These are phyloP conservation scores for Picea abies DNA, from an alignment of 83 land plant genomes.

Conservation along the genomic window DNA sequence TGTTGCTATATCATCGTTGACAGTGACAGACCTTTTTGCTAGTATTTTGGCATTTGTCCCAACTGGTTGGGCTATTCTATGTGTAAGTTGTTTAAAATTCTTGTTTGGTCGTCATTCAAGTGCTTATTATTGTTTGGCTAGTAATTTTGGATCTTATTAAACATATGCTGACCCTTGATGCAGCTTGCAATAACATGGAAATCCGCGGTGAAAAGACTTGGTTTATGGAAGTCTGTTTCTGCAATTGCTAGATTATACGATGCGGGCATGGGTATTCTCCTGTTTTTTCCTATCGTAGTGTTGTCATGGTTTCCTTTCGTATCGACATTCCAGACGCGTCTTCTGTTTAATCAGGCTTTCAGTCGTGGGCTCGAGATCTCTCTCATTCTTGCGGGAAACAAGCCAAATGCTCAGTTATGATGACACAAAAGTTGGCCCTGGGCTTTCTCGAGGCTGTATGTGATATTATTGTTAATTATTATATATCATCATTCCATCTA, in stretches of 20 bases:
- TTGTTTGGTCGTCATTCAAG: background rate
- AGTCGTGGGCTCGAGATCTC: constrained; percentile 98
- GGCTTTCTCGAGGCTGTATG: too few relatives aligned
- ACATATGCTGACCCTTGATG: background rate
- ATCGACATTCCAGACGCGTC: constrained; percentile 93
- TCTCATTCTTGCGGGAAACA: constrained; percentile 92
- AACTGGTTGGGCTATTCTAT: constrained; percentile 61
- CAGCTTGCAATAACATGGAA: constrained; percentile 92
- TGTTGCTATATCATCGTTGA: constrained; percentile 43
- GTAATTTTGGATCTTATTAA: background rate
- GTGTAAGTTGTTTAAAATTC: constrained; percentile 25
- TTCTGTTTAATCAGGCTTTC: constrained; percentile 96
- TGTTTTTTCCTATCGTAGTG: constrained; percentile 86
- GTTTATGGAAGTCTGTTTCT: constrained; percentile 88
- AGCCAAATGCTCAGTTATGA: constrained; percentile 64
- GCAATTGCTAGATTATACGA: constrained; percentile 89
- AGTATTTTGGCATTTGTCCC: constrained; percentile 48
- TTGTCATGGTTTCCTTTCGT: constrained; percentile 96
- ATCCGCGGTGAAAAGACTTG: constrained; percentile 49
- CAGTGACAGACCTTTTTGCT: constrained; percentile 61
- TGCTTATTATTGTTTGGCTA: background rate
- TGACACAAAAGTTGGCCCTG: background rate
- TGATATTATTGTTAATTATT: too few relatives aligned
- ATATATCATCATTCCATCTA: too few relatives aligned
- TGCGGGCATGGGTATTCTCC: constrained; percentile 90